Conservation (phyloP, 257 asterid genomes). For the Jacaranda mimosifolia region DNA sequence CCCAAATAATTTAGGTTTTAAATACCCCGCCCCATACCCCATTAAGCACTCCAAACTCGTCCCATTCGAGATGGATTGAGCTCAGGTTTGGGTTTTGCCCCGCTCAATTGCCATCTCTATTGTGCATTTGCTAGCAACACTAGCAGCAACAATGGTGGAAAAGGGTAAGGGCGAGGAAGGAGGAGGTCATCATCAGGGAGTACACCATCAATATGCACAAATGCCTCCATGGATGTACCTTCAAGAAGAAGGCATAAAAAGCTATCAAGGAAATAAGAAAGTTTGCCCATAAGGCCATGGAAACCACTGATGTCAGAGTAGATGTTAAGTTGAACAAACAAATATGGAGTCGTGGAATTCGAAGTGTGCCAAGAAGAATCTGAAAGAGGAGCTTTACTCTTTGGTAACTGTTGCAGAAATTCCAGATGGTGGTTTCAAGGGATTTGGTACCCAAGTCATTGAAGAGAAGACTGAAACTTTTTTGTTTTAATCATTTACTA, state of each 20-base stretch:
- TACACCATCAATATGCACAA: too few species aligned
- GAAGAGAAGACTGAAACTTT: slow-evolving; percentile 63
- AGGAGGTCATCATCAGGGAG: too few species aligned
- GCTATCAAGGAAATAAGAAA: slow-evolving; percentile 80
- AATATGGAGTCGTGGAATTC: slow-evolving; percentile 80
- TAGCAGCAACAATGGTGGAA: too few species aligned
- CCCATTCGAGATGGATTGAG: too few species aligned
- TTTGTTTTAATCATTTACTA: slow-evolving; percentile 2
- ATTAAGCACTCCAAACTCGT: too few species aligned
- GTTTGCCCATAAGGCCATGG: slow-evolving; percentile 85
- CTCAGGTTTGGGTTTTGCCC: too few species aligned
- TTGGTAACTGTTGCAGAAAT: slow-evolving; percentile 69
- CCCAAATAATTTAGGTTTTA: too few species aligned
- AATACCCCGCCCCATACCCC: too few species aligned
- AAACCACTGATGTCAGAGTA: slow-evolving; percentile 74
- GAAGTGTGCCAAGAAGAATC: slow-evolving; percentile 81
- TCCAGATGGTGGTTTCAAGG: slow-evolving; percentile 73
- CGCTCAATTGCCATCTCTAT: too few species aligned
- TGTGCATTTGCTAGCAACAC: too few species aligned
- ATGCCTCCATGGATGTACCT: too few species aligned
- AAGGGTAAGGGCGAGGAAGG: too few species aligned
- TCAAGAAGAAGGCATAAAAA: slow-evolving; percentile 85
- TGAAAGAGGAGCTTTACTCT: slow-evolving; percentile 85
- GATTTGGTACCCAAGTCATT: slow-evolving; percentile 76
- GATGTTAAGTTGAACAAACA: slow-evolving; percentile 79